These are phyloP conservation scores for Jackrogersella minutella DNA, from an alignment of 495 filamentous ascomycete genomes.

Conservation along the genomic window DNA sequence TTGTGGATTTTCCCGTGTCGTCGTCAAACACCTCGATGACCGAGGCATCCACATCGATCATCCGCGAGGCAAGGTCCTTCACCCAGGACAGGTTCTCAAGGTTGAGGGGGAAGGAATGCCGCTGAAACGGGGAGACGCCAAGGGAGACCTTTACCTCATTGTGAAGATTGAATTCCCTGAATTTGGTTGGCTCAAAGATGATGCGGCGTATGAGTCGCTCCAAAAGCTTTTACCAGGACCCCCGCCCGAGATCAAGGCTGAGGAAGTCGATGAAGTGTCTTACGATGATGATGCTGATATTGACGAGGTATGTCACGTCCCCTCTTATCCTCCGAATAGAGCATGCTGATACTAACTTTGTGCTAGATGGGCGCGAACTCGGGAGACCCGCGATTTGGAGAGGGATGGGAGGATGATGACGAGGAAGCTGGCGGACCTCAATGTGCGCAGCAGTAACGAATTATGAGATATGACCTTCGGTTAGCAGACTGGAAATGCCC, in stretches of 20 bases:
- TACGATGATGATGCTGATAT: slow-evolving; percentile 82
- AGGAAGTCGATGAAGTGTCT: slow-evolving; percentile 84
- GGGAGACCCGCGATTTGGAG: slow-evolving; percentile 72
- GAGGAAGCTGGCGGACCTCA: slow-evolving; percentile 68
- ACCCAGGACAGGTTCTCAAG: slow-evolving; percentile 83
- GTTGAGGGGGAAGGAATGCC: slow-evolving; percentile 94
- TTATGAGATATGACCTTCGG: slow-evolving; percentile 33
- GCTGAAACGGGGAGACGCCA: slow-evolving; percentile 78
- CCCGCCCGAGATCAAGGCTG: slow-evolving; percentile 64
- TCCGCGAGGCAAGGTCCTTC: slow-evolving; percentile 75
- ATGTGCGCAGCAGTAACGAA: slow-evolving; percentile 82
- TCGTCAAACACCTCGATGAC: slow-evolving; percentile 92
- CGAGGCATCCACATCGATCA: slow-evolving; percentile 85
- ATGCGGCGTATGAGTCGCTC: slow-evolving; percentile 70
- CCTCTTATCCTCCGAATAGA: slow-evolving; percentile 3
- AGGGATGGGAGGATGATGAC: slow-evolving; percentile 84
- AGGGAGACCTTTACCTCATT: slow-evolving; percentile 86
- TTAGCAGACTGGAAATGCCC: slow-evolving; percentile 22
- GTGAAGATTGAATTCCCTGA: slow-evolving; percentile 91
- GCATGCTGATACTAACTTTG: slow-evolving; percentile 41
- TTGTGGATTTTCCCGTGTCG: slow-evolving; percentile 87
- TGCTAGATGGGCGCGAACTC: slow-evolving; percentile 66
- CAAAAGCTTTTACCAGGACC: slow-evolving; percentile 75
- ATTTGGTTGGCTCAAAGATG: slow-evolving; percentile 78
- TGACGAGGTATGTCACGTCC: slow-evolving; percentile 68